Evolutionary conservation across 2,329 filamentous ascomycete genomes (phyloP).

Genomic region (Fonsecaea monophora): DNA sequence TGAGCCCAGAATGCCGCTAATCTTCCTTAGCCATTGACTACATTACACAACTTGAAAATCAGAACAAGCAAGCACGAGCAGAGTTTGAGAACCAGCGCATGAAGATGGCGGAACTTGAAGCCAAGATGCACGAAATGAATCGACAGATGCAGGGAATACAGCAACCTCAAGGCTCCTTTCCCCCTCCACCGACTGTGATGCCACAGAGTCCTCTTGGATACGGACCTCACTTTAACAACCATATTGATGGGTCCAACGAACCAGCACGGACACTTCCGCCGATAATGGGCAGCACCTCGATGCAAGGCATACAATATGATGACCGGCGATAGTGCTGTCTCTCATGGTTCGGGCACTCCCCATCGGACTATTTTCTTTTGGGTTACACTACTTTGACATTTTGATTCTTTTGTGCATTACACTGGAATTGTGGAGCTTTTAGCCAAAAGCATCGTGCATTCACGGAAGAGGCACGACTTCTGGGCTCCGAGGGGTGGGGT

Average conservation of each 20-base stretch:
- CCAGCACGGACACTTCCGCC: slow-evolving; percentile 56
- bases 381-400: slow-evolving; percentile 25
- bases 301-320: slow-evolving; percentile 61
- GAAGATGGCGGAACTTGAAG: slow-evolving; percentile 40
- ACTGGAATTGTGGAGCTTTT: slow-evolving; percentile 9
- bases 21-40: slow-evolving; percentile 55
- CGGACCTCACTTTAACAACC: slow-evolving; percentile 34
- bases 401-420: slow-evolving; percentile 1
- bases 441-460: slow-evolving; percentile 13
- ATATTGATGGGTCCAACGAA: slow-evolving; percentile 42
- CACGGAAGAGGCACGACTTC: slow-evolving; percentile 11
- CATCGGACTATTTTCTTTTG: slow-evolving; percentile 14
- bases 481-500: slow-evolving; percentile 4
- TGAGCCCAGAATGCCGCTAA: slow-evolving; percentile 11
- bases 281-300: slow-evolving; percentile 52
- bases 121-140: slow-evolving; percentile 48
- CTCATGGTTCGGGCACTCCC: slow-evolving; percentile 25
- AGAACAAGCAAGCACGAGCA: slow-evolving; percentile 45
- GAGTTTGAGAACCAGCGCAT: slow-evolving; percentile 48
- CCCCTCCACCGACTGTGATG: slow-evolving; percentile 37
- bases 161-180: slow-evolving; percentile 38
- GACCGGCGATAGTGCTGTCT: slow-evolving; percentile 49
- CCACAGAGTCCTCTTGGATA: slow-evolving; percentile 37
- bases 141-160: slow-evolving; percentile 41
- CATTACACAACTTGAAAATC: slow-evolving; percentile 53